Percentiles rank a stretch among this genome's conserved stretches.
Evolutionary conservation across 768 basidiomycete species (phyloP).

Genomic region (Boletus rufocinnamomeus): DNA sequence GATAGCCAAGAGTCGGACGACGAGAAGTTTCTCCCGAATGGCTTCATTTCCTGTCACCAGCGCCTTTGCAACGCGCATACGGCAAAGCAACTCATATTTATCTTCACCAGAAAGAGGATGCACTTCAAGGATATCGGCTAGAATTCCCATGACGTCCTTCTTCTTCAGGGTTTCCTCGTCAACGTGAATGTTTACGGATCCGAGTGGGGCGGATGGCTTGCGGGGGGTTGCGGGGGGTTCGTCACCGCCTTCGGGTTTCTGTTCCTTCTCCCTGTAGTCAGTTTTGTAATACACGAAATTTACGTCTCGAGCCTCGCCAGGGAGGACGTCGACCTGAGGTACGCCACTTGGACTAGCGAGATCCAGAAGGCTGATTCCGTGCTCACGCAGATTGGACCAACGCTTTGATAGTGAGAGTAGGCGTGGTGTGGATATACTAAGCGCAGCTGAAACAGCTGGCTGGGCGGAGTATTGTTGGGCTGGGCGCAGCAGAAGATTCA

Average conservation of each 20-base stretch:
- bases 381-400: conserved; percentile 82
- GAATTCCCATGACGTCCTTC: conserved; percentile 71
- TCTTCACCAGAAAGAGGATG: conserved; percentile 77
- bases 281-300: conserved; percentile 81
- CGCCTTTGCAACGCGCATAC: conserved; percentile 77
- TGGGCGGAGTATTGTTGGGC: conserved; percentile 94
- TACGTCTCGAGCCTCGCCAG: conserved; percentile 74
- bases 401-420: conserved; percentile 82
- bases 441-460: conserved; percentile 77
- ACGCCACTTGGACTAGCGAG: conserved; percentile 59
- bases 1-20: conserved; percentile 81
- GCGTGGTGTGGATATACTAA: conserved; percentile 80
- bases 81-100: conserved; percentile 85
- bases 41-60: conserved; percentile 57
- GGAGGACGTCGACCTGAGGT: conserved; percentile 60
- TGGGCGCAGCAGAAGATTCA: conserved; percentile 87
- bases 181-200: conserved; percentile 62
- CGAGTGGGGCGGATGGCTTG: conserved; percentile 44
- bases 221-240: conserved; percentile 52
- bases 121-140: conserved; percentile 69
- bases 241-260: conserved; percentile 44
- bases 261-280: conserved; percentile 50
- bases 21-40: conserved; percentile 78
- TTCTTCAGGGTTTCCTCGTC: conserved; percentile 59
- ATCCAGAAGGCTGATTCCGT: conserved; percentile 74